These are phyloP conservation scores for Metarhizium humberi DNA, from an alignment of 2,329 filamentous ascomycete species.

Conservation along the genomic window DNA sequence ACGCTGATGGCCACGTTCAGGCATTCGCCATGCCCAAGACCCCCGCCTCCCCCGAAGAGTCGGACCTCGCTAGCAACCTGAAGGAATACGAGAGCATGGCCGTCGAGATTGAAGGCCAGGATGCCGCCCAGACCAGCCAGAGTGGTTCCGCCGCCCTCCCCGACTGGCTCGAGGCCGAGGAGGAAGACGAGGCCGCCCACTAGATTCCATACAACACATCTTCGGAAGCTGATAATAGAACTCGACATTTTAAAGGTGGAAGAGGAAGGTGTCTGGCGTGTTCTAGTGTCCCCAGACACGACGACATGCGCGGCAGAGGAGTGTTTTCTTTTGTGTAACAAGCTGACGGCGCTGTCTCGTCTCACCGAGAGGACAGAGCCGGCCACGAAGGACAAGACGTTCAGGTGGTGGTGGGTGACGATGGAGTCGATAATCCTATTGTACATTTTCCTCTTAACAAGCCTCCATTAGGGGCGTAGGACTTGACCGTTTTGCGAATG, in stretches of 20 bases:
- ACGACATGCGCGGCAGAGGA: constrained; percentile 1
- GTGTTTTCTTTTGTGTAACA: neutral
- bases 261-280: neutral
- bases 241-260: neutral
- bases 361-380: constrained; percentile 6
- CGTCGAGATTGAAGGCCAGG: constrained; percentile 89
- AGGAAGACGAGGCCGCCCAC: constrained; percentile 42
- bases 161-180: constrained; percentile 80
- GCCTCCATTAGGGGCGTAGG: constrained; percentile 21
- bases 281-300: neutral
- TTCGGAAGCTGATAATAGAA: neutral
- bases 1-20: constrained; percentile 85
- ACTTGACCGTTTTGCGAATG: constrained; percentile 11
- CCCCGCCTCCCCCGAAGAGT: constrained; percentile 85
- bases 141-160: constrained; percentile 48
- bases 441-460: constrained; percentile 27
- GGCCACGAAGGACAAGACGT: neutral
- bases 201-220: constrained; percentile 23
- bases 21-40: constrained; percentile 73
- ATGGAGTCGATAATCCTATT: constrained; percentile 22
- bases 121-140: constrained; percentile 49
- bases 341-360: neutral
- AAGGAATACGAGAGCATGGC: constrained; percentile 90
- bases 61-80: constrained; percentile 82
- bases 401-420: neutral